These are phyloP conservation scores for Ascochyta viciae-villosae DNA, from an alignment of 2,329 filamentous ascomycete species.

Conservation along the genomic window DNA sequence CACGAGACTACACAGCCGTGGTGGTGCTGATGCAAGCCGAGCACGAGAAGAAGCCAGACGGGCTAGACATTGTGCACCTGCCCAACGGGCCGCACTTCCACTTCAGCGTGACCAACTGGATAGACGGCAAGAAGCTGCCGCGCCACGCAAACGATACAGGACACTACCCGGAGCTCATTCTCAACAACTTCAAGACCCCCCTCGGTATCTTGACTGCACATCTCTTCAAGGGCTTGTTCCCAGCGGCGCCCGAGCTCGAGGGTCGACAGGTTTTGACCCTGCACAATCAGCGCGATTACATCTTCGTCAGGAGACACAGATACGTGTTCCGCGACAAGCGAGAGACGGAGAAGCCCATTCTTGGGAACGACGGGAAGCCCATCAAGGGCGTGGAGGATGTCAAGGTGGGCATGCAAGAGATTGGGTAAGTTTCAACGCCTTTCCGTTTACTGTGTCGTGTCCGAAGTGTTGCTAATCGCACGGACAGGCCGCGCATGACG, in stretches of 20 bases:
- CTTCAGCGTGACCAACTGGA: constrained; percentile 89
- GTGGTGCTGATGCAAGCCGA: constrained; percentile 84
- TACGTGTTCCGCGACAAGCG: constrained; percentile 94
- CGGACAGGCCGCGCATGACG: constrained; percentile 64
- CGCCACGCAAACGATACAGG: constrained; percentile 88
- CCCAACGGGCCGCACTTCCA: constrained; percentile 90
- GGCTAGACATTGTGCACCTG: constrained; percentile 83
- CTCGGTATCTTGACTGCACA: constrained; percentile 85
- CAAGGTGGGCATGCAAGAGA: constrained; percentile 85
- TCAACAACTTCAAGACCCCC: constrained; percentile 95
- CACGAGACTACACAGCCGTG: constrained; percentile 82
- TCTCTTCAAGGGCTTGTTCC: constrained; percentile 81
- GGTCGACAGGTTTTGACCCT: constrained; percentile 90
- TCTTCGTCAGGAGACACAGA: constrained; percentile 88
- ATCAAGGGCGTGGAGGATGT: constrained; percentile 87
- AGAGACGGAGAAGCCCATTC: constrained; percentile 83
- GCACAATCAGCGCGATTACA: constrained; percentile 95
- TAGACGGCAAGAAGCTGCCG: constrained; percentile 84
- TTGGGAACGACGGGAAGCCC: constrained; percentile 80
- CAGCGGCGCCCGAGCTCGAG: constrained; percentile 79
- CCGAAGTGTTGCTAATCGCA: neutral
- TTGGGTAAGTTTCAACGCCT: constrained; percentile 59
- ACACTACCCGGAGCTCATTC: constrained; percentile 86
- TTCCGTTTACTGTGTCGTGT: neutral
- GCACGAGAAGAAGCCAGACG: constrained; percentile 76